Evolutionary conservation across 2,329 filamentous ascomycete species (phyloP).

Genomic region (Aspergillus calidoustus): DNA sequence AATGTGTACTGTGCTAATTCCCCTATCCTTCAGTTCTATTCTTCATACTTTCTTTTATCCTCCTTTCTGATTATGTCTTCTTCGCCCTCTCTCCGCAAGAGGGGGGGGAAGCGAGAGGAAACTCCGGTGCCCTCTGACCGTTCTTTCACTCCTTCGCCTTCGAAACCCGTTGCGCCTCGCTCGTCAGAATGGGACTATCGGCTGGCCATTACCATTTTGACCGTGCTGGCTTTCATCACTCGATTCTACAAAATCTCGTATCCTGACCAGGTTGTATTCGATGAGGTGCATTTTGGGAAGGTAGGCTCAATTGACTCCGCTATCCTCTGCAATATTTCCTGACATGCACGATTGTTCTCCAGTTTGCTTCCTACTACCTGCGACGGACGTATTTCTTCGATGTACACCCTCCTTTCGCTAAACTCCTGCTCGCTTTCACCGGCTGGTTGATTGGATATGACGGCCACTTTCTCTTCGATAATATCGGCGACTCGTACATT

Average conservation of each 20-base stretch:
- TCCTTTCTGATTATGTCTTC: constrained; percentile 37
- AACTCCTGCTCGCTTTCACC: constrained; percentile 95
- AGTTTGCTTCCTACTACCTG: constrained; percentile 74
- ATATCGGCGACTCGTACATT: constrained; percentile 98
- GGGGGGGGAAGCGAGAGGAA: constrained; percentile 45
- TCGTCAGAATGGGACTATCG: constrained; percentile 81
- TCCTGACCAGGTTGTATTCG: constrained; percentile 95
- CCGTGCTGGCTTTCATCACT: constrained; percentile 82
- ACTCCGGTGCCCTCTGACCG: constrained; percentile 31
- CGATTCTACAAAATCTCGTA: constrained; percentile 96
- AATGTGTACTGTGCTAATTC: constrained; percentile 10
- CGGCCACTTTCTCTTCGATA: constrained; percentile 96
- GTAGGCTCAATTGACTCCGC: constrained; percentile 56
- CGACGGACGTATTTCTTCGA: constrained; percentile 99
- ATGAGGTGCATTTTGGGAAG: constrained; percentile 99
- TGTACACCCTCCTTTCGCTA: constrained; percentile 96
- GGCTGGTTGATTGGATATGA: constrained; percentile 98
- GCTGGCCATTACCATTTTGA: constrained; percentile 76
- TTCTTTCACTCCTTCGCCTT: constrained; percentile 28
- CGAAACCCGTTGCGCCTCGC: constrained; percentile 15
- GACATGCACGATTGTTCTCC: constrained; percentile 20
- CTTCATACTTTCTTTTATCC: constrained; percentile 22
- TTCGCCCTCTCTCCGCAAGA: constrained; percentile 47
- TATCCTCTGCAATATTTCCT: constrained; percentile 13
- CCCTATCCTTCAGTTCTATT: constrained; percentile 16